These are phyloP conservation scores for Pichia sp. DNA, from an alignment of 1,139 yeast species.

Conservation along the genomic window DNA sequence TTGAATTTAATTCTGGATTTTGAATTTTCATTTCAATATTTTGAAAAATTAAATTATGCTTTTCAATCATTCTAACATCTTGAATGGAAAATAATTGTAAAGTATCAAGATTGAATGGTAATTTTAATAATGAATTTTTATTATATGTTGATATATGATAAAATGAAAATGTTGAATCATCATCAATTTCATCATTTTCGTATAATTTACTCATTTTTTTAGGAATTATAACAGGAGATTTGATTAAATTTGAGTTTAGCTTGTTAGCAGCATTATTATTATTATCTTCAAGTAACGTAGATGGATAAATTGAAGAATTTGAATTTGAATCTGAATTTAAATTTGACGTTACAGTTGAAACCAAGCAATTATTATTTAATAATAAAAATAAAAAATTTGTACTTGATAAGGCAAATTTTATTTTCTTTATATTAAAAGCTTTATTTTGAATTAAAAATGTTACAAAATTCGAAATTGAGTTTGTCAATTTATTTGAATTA, in stretches of 20 bases:
- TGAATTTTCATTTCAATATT: slow-evolving; percentile 3
- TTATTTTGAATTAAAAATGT: background rate
- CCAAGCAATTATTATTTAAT: background rate
- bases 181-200: slow-evolving; percentile 8
- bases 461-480: background rate
- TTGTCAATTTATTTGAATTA: background rate
- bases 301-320: no score
- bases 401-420: background rate
- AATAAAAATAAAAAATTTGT: background rate
- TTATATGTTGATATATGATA: background rate
- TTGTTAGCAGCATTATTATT: no score
- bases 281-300: no score
- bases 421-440: background rate
- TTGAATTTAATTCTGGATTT: background rate
- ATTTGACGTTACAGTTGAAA: no score
- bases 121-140: background rate
- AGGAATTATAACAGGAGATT: background rate
- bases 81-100: slow-evolving; percentile 5
- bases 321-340: no score
- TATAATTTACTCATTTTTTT: slow-evolving; percentile 1
- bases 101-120: background rate
- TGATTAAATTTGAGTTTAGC: background rate
- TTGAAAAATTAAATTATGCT: background rate
- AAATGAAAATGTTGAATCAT: background rate
- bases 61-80: slow-evolving; percentile 1